Evolutionary conservation across 139 green algal genomes (phyloP), one percentile per base, ranked within the genome.

Genomic region (Ettlia oleoabundans): DNA sequence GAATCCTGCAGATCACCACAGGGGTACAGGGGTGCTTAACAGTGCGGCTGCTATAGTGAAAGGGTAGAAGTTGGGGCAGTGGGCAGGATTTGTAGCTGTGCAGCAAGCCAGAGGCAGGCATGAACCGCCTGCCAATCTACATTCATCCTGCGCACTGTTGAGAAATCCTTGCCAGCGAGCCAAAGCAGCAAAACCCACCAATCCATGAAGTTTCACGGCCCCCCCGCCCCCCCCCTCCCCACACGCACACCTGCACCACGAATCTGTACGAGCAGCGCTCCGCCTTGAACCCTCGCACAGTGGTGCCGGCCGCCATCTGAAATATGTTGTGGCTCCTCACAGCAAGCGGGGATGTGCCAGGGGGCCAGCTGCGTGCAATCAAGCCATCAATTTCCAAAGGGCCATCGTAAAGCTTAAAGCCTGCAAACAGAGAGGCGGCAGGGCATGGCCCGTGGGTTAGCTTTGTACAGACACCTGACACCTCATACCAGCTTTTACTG

Each of bases 231-330:
- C 18, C 21, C 55, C 55, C 21, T n/a, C 5, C 55, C 55, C 15
- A 15, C 21, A 28, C 15, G 3, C 67, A 5, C 67, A 74, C 67
- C 67, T 74, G 67, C 1, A 55, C 28, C 22, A 74, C 32, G 22
- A 74, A 52, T 13, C 67, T 37, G 67, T 74, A 74, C 22, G 67
- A 32, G 40, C 26, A 24, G 21, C 67, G 38, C 22, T 74, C 67
- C 0, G 67, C 32, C 2, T 13, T 26, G 67, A 74, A 74, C 38
- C 67, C 67, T 19, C 8, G 15, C 67, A 55, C 67, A 2, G 67
- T 55, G 24, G 67, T 74, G 40, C 38, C 67, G 28, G 40, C 67
- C 40, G 67, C 67, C 67, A 74, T 74, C 26, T 74, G 67, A 38
- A 74, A 74, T 22, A 18, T 38, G 40, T 74, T 74, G 67, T 55